Evolutionary conservation across 208 protist genomes (phyloP).

Genomic region (Leishmania gerbilli): DNA sequence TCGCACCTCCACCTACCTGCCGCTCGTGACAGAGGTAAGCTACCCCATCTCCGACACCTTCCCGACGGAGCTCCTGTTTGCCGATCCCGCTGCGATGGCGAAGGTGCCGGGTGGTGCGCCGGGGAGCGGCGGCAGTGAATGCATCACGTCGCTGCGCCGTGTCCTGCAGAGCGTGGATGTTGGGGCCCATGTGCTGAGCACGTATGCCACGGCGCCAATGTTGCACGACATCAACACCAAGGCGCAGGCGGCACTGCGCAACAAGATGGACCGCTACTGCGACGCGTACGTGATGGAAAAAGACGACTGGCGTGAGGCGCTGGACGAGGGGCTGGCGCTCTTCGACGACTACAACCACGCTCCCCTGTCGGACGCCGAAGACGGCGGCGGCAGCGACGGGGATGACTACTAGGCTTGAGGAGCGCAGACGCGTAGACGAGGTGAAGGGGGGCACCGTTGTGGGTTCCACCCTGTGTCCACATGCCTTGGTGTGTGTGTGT

Average conservation of each 20-base stretch:
- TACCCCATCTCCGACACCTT: constrained; percentile 79
- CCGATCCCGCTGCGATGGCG: constrained; percentile 8
- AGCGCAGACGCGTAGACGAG: not conserved
- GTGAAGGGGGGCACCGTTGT: not conserved
- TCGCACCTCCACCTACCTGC: constrained; percentile 62
- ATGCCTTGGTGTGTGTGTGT: not conserved
- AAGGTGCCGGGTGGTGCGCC: not conserved
- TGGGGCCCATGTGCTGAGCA: constrained; percentile 66
- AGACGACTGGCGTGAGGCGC: constrained; percentile 75
- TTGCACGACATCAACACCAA: constrained; percentile 32
- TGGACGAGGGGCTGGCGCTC: constrained; percentile 68
- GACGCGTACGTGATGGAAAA: constrained; percentile 60
- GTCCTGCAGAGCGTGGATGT: constrained; percentile 44
- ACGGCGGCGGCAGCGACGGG: constrained; percentile 22
- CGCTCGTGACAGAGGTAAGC: constrained; percentile 52
- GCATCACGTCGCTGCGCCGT: constrained; percentile 11
- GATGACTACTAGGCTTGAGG: constrained; percentile 16
- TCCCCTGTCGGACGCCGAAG: constrained; percentile 36
- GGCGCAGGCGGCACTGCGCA: constrained; percentile 45
- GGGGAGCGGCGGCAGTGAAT: not conserved
- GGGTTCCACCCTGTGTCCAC: not conserved
- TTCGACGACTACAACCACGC: constrained; percentile 79
- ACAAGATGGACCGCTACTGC: constrained; percentile 46
- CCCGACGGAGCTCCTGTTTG: constrained; percentile 58
- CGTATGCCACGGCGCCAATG: constrained; percentile 72